Evolutionary conservation across 1,139 yeast species (phyloP).

Genomic region (Kluyveromyces sp.): DNA sequence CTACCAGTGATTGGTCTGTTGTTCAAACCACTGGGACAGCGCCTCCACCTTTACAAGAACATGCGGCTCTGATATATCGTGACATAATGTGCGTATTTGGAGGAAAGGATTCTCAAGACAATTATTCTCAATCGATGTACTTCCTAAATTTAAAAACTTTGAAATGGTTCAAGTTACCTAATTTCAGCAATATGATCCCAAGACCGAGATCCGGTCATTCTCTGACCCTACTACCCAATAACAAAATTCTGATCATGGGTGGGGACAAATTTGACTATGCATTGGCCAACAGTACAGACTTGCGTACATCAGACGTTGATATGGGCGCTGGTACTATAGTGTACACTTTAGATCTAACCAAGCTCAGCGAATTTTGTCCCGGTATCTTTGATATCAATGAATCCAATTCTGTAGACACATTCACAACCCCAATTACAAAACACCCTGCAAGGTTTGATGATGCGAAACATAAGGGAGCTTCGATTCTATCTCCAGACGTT

Average conservation of each 20-base stretch:
- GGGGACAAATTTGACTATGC: slow-evolving; percentile 71
- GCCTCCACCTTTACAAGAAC: slow-evolving; percentile 90
- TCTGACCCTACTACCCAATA: slow-evolving; percentile 57
- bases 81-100: slow-evolving; percentile 84
- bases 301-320: slow-evolving; percentile 43
- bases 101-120: slow-evolving; percentile 77
- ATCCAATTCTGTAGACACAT: slow-evolving; percentile 5
- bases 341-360: slow-evolving; percentile 50
- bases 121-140: slow-evolving; percentile 58
- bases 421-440: not conserved
- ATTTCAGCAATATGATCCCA: slow-evolving; percentile 48
- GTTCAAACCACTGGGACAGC: slow-evolving; percentile 46
- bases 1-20: slow-evolving; percentile 53
- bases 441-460: slow-evolving; percentile 9
- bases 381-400: slow-evolving; percentile 25
- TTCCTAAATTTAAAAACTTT: slow-evolving; percentile 70
- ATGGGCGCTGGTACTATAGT: slow-evolving; percentile 52
- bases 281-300: slow-evolving; percentile 39
- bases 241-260: slow-evolving; percentile 80
- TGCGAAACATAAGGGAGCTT: not conserved
- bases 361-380: slow-evolving; percentile 31
- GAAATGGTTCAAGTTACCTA: slow-evolving; percentile 65
- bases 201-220: slow-evolving; percentile 94
- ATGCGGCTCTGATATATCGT: slow-evolving; percentile 73
- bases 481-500: slow-evolving; percentile 4